phyloP scores from a whole-genome alignment of 768 basidiomycete species.

The Hypholoma fasciculare region DNA sequence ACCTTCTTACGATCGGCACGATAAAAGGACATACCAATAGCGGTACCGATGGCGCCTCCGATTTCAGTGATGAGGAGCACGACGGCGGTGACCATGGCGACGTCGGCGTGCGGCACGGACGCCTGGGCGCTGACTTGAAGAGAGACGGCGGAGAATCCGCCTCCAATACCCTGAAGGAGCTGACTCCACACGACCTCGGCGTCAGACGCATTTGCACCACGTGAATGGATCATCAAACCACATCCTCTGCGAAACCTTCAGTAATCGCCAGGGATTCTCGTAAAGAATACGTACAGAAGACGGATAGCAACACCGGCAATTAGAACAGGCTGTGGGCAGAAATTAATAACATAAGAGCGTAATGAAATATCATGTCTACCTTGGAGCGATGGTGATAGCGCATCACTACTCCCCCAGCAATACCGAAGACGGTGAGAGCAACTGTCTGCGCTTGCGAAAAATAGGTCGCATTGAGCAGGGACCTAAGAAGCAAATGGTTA shows the following conservation, averaged over 20 bases:
- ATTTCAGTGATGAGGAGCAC: constrained; percentile 71
- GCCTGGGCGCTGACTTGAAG: constrained; percentile 66
- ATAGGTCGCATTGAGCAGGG: constrained; percentile 56
- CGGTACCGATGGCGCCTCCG: constrained; percentile 66
- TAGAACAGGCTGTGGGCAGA: constrained; percentile 51
- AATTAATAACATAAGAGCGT: no score
- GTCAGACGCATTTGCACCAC: constrained; percentile 56
- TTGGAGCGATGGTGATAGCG: constrained; percentile 39
- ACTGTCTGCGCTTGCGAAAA: constrained; percentile 63
- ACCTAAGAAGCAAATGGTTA: constrained; percentile 36
- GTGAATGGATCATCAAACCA: constrained; percentile 69
- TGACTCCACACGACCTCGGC: constrained; percentile 66
- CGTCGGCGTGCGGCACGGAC: constrained; percentile 61
- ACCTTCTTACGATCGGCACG: not conserved
- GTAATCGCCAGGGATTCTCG: not conserved
- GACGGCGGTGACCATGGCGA: constrained; percentile 67
- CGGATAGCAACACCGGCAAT: constrained; percentile 60
- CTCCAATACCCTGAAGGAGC: constrained; percentile 72
- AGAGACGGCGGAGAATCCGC: constrained; percentile 63
- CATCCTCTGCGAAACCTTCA: constrained; percentile 43
- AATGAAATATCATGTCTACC: no score
- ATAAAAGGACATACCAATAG: constrained; percentile 41
- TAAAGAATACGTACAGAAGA: constrained; percentile 35
- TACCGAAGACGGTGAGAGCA: constrained; percentile 62
- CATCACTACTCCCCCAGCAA: constrained; percentile 60